Conservation (phyloP, 1,284 basidiomycete species). For the Cutaneotrichosporon sp. region DNA sequence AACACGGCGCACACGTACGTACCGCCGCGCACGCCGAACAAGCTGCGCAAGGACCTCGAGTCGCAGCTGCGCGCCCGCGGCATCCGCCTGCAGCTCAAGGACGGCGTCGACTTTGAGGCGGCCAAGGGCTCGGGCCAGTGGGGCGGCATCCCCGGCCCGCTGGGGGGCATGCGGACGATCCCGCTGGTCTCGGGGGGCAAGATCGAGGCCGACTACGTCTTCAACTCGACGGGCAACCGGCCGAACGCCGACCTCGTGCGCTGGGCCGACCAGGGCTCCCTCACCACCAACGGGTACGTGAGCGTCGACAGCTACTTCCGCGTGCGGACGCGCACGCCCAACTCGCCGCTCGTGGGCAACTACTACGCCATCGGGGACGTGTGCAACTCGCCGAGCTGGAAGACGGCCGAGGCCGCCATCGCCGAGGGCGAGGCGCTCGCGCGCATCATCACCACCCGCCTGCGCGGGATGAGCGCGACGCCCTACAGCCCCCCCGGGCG, state of each 20-base stretch:
- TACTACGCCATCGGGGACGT: constrained; percentile 52
- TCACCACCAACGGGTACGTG: constrained; percentile 41
- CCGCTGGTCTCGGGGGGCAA: constrained; percentile 40
- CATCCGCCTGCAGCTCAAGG: constrained; percentile 47
- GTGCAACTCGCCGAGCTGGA: constrained; percentile 42
- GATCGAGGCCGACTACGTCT: constrained; percentile 54
- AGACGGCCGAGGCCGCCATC: constrained; percentile 38
- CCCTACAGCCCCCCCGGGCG: constrained; percentile 26
- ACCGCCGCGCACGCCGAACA: constrained; percentile 31
- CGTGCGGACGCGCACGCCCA: constrained; percentile 13
- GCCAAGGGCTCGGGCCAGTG: constrained; percentile 27
- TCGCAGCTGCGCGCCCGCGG: constrained; percentile 40
- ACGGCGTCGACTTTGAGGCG: constrained; percentile 29
- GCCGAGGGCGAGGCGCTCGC: constrained; percentile 25
- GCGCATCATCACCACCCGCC: constrained; percentile 37
- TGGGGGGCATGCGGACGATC: constrained; percentile 40
- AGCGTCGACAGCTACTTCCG: constrained; percentile 46
- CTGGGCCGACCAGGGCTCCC: constrained; percentile 38
- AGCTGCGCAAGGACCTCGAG: constrained; percentile 39
- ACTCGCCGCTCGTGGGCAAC: constrained; percentile 31
- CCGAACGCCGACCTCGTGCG: constrained; percentile 50
- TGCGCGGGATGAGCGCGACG: constrained; percentile 35
- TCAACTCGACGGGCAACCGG: constrained; percentile 53
- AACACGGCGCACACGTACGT: constrained; percentile 15
- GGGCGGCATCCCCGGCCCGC: constrained; percentile 38